Conservation (phyloP, 208 protist genomes). For the Trypanosoma avium region DNA sequence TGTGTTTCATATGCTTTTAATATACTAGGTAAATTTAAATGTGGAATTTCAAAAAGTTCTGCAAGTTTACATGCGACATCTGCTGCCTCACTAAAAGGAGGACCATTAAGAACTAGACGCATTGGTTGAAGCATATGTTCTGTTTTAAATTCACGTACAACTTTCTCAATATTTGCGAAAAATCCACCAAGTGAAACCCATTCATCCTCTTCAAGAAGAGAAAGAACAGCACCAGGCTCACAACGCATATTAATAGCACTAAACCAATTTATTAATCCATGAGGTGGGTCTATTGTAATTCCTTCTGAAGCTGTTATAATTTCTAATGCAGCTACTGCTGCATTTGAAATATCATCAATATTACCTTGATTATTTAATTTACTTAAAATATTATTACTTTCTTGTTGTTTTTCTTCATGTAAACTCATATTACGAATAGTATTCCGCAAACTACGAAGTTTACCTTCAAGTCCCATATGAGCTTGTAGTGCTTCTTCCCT, state of each 20-base stretch:
- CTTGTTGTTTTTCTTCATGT: no score
- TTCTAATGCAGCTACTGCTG: no score
- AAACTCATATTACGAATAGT: no score
- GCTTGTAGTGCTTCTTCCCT: neutral
- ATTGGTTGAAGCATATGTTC: slow-evolving; percentile 59
- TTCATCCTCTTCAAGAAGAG: slow-evolving; percentile 66
- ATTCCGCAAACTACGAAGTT: no score
- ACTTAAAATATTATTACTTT: no score
- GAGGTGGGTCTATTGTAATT: slow-evolving; percentile 10
- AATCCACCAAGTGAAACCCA: slow-evolving; percentile 84
- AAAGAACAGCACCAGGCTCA: slow-evolving; percentile 55
- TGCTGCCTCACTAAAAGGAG: slow-evolving; percentile 74
- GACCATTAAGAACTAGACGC: slow-evolving; percentile 77
- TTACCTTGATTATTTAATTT: neutral
- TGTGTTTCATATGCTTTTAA: slow-evolving; percentile 53
- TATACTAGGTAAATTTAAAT: slow-evolving; percentile 45
- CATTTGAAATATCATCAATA: no score
- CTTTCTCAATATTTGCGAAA: slow-evolving; percentile 53
- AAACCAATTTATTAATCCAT: slow-evolving; percentile 30
- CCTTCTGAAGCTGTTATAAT: neutral
- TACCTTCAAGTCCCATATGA: no score
- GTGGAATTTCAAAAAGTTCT: slow-evolving; percentile 55
- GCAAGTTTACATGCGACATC: slow-evolving; percentile 47
- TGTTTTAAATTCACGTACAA: slow-evolving; percentile 75
- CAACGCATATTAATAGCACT: slow-evolving; percentile 65